Percentiles rank a stretch among this genome's conserved stretches.
These are phyloP conservation scores for Papiliotrema fonsecae DNA, from an alignment of 1,284 basidiomycete genomes.

Conservation along the genomic window DNA sequence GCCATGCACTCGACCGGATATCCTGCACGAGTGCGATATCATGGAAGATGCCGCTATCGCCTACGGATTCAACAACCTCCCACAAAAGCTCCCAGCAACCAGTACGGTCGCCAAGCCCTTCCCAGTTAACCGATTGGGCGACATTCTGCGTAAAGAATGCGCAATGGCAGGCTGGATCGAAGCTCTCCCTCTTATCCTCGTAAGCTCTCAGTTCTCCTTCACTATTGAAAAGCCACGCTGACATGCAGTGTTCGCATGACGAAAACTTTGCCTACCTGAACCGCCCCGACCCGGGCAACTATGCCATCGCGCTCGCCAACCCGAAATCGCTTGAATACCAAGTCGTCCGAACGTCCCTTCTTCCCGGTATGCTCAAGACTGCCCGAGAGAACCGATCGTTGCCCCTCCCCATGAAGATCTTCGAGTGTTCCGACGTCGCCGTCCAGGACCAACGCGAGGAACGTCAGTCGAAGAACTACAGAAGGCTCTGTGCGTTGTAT, in stretches of 20 bases:
- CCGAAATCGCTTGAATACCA: conserved; percentile 98
- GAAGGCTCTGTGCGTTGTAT: conserved; percentile 86
- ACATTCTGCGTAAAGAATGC: conserved; percentile 85
- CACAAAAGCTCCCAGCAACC: conserved; percentile 85
- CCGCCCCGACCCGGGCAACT: conserved; percentile 70
- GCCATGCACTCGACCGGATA: conserved; percentile 89
- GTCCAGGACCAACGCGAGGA: conserved; percentile 76
- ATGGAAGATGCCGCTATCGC: conserved; percentile 98
- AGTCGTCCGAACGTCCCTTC: conserved; percentile 89
- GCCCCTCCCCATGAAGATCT: conserved; percentile 84
- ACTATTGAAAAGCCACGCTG: not conserved
- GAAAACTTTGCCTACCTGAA: conserved; percentile 96
- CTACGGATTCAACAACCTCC: conserved; percentile 96
- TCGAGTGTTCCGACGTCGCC: conserved; percentile 90
- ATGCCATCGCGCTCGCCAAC: conserved; percentile 87
- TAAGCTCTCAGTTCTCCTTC: conserved; percentile 45
- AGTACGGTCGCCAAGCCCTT: conserved; percentile 92
- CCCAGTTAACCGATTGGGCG: conserved; percentile 82
- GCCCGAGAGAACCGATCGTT: conserved; percentile 94
- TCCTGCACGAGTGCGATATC: conserved; percentile 95
- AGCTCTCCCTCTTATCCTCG: conserved; percentile 87
- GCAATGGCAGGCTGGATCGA: conserved; percentile 94
- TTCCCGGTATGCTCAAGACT: conserved; percentile 95
- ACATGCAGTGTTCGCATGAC: conserved; percentile 82
- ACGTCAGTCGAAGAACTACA: conserved; percentile 78